Base-by-base conservation (phyloP, 2,329 filamentous ascomycete species). In the Trichoderma afroharzianum region DNA sequence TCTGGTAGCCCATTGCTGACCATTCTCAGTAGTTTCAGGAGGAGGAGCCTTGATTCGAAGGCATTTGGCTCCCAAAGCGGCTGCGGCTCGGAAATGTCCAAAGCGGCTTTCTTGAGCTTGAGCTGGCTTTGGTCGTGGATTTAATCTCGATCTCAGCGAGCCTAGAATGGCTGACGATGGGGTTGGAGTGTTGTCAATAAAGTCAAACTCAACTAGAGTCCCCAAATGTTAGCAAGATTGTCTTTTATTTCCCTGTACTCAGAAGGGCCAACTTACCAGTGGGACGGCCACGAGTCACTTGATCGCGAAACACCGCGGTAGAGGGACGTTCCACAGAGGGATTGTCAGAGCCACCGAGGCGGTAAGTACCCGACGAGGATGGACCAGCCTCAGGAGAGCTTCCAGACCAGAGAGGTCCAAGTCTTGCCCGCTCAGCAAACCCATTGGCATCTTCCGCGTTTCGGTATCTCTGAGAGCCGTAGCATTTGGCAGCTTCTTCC, bases 401-500 rank as follows among this genome's bases (percentile, higher is more conserved):
- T 1, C 76, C 58, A 6, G 80, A 80, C 69, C 80, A 81, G 55
- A 77, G 68, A 1, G 81, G 80, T 7, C 74, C 77, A 4, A 78
- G 79, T 55, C 78, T 76, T 9, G 73, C 75, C 68, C 74, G 78
- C 28, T 75, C 74, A 3, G 75, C 76, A 71, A 81, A 81, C 0
- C 26, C 24, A 5, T 61, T 43, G 11, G 66, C 36, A 15, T 50
- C 55, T 3, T 30, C 55, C 30, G 66, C 55, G 28, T 18, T 61
- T 12, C 66, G 66, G 8, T 68, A 47, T 15, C 66, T 21, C 39
- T 68, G 66, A 32, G 66, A 68, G 55, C 66, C 66, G 9, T 68
- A 47, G 15, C 33, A 32, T 72, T 76, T 77, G 2, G 81, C 80
- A 15, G 81, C 81, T 43, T 82, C 81, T 1, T 79, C 78, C 18